These are phyloP conservation scores for Mucor indicus DNA, from an alignment of 371 early-diverging fungal genomes.

Conservation along the genomic window DNA sequence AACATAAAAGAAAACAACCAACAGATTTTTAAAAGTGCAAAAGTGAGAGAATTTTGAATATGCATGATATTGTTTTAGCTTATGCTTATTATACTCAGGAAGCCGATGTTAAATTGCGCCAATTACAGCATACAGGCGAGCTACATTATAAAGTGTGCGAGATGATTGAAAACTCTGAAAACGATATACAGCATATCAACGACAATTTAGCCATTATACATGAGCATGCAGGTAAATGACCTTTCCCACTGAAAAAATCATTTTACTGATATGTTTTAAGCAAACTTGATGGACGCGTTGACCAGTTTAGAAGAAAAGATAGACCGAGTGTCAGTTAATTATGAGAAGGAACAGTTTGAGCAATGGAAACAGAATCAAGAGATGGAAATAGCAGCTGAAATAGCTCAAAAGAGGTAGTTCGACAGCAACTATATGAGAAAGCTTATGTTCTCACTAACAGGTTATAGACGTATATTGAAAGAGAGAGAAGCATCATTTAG, in stretches of 20 bases:
- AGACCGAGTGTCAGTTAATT: slow-evolving; percentile 16
- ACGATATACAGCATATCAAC: slow-evolving; percentile 4
- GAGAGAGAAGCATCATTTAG: slow-evolving; percentile 22
- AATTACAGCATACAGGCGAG: slow-evolving; percentile 14
- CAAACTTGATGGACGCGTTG: slow-evolving; percentile 12
- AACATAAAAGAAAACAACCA: slow-evolving; percentile 20
- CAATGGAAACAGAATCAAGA: slow-evolving; percentile 31
- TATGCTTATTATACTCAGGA: too few species aligned
- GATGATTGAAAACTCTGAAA: not conserved
- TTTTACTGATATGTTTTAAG: slow-evolving; percentile 7
- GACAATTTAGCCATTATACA: slow-evolving; percentile 2
- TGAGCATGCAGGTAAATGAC: slow-evolving; percentile 9
- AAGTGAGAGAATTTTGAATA: slow-evolving; percentile 17
- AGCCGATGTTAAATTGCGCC: slow-evolving; percentile 2
- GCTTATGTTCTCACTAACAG: not conserved
- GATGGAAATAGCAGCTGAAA: not conserved
- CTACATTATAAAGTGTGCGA: slow-evolving; percentile 12
- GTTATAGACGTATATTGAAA: slow-evolving; percentile 10
- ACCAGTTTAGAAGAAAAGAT: slow-evolving; percentile 24
- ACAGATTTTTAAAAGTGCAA: slow-evolving; percentile 22
- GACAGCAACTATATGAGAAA: not conserved
- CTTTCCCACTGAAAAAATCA: too few species aligned
- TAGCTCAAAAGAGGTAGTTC: slow-evolving; percentile 3
- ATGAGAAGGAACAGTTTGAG: slow-evolving; percentile 30
- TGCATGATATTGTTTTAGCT: too few species aligned